Evolutionary conservation across 2,329 filamentous ascomycete genomes (phyloP).

Genomic region (Periconia digitata): DNA sequence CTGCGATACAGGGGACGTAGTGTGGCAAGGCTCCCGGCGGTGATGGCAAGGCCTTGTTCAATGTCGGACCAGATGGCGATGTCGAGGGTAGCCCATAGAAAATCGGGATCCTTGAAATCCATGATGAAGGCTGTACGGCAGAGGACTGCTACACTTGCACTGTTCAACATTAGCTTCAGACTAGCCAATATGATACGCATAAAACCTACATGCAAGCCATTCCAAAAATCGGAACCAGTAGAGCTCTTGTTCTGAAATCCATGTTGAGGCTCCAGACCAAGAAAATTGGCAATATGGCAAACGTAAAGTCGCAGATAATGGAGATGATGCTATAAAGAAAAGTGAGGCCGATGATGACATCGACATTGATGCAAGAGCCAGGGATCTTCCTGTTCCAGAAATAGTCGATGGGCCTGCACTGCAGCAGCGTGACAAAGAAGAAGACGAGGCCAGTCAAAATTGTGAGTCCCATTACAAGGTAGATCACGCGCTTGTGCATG

Average conservation of each 20-base stretch:
- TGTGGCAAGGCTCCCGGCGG: slow-evolving; percentile 39
- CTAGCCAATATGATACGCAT: too few relatives aligned
- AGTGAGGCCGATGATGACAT: slow-evolving; percentile 47
- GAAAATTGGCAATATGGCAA: slow-evolving; percentile 54
- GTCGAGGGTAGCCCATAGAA: slow-evolving; percentile 39
- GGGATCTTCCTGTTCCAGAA: slow-evolving; percentile 54
- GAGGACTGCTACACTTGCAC: slow-evolving; percentile 38
- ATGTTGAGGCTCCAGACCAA: slow-evolving; percentile 57
- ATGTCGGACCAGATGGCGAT: slow-evolving; percentile 42
- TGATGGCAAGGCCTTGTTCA: slow-evolving; percentile 42
- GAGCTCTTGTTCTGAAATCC: slow-evolving; percentile 49
- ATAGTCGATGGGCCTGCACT: slow-evolving; percentile 52
- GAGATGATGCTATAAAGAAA: slow-evolving; percentile 52
- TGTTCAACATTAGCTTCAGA: slow-evolving; percentile 7
- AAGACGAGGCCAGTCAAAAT: slow-evolving; percentile 43
- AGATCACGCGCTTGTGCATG: slow-evolving; percentile 41
- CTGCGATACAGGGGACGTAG: slow-evolving; percentile 39
- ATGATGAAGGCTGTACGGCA: slow-evolving; percentile 39
- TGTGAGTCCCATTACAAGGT: slow-evolving; percentile 36
- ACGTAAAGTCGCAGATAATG: slow-evolving; percentile 51
- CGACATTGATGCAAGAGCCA: slow-evolving; percentile 46
- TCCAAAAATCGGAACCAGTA: slow-evolving; percentile 51
- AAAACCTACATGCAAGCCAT: slow-evolving; percentile 55
- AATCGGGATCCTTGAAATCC: slow-evolving; percentile 38
- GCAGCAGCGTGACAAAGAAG: slow-evolving; percentile 53